phyloP scores from a whole-genome alignment of 257 asterid species.

The Asclepias syriaca region DNA sequence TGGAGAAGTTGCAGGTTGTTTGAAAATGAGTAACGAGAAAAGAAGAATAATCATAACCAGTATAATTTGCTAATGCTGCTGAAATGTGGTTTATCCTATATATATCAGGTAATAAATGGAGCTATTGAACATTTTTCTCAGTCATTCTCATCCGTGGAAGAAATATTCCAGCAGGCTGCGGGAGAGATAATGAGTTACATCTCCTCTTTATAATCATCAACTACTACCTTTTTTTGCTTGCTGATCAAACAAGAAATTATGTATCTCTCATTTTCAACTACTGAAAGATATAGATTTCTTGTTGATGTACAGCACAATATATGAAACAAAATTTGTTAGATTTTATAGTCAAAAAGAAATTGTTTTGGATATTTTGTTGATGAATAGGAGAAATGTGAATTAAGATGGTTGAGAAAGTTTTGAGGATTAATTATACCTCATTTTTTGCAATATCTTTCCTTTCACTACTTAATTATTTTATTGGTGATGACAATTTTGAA shows the following conservation, averaged over 20 bases:
- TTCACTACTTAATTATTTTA: too few species aligned
- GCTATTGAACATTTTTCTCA: conserved; percentile 27
- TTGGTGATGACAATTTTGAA: too few species aligned
- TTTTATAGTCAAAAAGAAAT: neutral
- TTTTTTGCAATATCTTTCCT: too few species aligned
- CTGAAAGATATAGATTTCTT: neutral
- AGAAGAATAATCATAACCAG: neutral
- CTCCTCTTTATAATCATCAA: conserved; percentile 21
- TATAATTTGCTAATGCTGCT: neutral
- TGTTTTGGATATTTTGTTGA: too few species aligned
- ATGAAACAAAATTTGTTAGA: neutral
- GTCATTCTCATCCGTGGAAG: conserved; percentile 46
- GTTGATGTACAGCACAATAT: neutral
- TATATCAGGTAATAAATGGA: conserved; percentile 49
- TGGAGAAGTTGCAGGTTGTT: neutral
- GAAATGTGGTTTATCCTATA: conserved; percentile 3
- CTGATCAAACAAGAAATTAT: neutral
- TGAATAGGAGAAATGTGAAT: too few species aligned
- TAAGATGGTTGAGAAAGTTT: too few species aligned
- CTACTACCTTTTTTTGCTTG: neutral
- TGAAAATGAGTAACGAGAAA: neutral
- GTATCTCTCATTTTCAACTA: too few species aligned
- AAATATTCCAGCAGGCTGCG: conserved; percentile 58
- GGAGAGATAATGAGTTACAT: conserved; percentile 53
- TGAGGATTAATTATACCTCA: too few species aligned